Conservation (phyloP, 805 yeast species). For the Debaryomyces castellii region DNA sequence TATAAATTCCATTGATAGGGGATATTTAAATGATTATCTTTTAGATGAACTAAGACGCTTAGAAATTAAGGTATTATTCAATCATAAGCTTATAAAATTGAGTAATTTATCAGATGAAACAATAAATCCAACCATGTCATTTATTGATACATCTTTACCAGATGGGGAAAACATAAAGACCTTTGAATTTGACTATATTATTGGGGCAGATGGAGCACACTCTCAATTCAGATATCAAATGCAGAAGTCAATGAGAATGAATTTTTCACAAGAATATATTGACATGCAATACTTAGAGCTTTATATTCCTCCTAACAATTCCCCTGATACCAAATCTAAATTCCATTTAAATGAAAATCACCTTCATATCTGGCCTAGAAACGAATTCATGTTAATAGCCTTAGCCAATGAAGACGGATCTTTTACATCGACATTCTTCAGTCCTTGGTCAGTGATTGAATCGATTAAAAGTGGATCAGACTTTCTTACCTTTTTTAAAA, state of each 20-base stretch:
- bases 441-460: slow-evolving; percentile 70
- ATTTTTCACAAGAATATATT: slow-evolving; percentile 71
- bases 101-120: slow-evolving; percentile 19
- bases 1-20: slow-evolving; percentile 83
- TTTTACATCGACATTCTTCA: slow-evolving; percentile 87
- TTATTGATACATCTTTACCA: slow-evolving; percentile 12
- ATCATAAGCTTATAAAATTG: slow-evolving; percentile 52
- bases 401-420: slow-evolving; percentile 83
- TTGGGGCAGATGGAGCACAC: slow-evolving; percentile 88
- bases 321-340: slow-evolving; percentile 20
- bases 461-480: slow-evolving; percentile 43
- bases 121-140: slow-evolving; percentile 20
- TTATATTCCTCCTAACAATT: slow-evolving; percentile 59
- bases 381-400: slow-evolving; percentile 84
- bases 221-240: slow-evolving; percentile 70
- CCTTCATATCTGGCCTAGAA: slow-evolving; percentile 91
- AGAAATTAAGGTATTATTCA: slow-evolving; percentile 48
- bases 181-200: slow-evolving; percentile 52
- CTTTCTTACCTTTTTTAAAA: slow-evolving; percentile 53
- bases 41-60: slow-evolving; percentile 57
- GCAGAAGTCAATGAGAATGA: slow-evolving; percentile 67
- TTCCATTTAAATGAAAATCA: slow-evolving; percentile 69
- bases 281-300: slow-evolving; percentile 84
- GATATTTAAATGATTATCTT: slow-evolving; percentile 61
- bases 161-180: slow-evolving; percentile 16